Base-by-base conservation (phyloP, 768 basidiomycete genomes). In the Pleurotus giganteus region DNA sequence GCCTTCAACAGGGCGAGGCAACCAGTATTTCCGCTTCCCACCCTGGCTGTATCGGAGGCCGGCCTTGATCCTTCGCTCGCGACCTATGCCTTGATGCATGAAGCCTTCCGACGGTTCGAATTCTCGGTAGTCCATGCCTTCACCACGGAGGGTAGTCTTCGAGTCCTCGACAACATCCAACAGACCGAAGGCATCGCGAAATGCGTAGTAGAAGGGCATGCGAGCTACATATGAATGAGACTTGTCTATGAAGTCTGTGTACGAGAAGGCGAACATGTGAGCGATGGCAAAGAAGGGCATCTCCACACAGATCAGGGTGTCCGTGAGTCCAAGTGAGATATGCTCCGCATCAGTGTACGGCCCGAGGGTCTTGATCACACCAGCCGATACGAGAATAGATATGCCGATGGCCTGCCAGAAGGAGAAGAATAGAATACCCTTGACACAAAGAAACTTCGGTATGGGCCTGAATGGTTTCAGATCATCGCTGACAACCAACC, bases 371-470 rank as follows among this genome's bases (percentile, higher is more conserved):
- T 75, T 84, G 66, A 98, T 91, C 47, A 76, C 80, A 7, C 86
- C 81, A 0, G 88, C 77, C 2, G 93, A 89, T 44, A 95, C 96
- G n/a, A 98, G 80, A 62, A 91, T 81, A 27, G 94, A 94, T 47
- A 99, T 82, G 43, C 65, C 82, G 47, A 96, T 81, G 19, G 89
- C 85, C 68, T 99, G 97, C 97, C 97, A 99, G 74, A 99, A 99
- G 1, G 91, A 94, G 71, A 97, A 96, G 78, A 98, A 98, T 19
- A 99, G 79, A 61, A 99, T 94, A 42, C 96, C 96, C 67, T 99
- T 99, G 61, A 99, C 94, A 66, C 94, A 99, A 24, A 98, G 85
- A 71, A 99, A 99, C 70, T 99, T 99, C 2, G 97, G 94, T 61
- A 95, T 83, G 0, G 94, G 94, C 9, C 96, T 79, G 74, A 93